Base-by-base conservation (phyloP, 2,329 filamentous ascomycete genomes). In the Hymenoscyphus repandus region DNA sequence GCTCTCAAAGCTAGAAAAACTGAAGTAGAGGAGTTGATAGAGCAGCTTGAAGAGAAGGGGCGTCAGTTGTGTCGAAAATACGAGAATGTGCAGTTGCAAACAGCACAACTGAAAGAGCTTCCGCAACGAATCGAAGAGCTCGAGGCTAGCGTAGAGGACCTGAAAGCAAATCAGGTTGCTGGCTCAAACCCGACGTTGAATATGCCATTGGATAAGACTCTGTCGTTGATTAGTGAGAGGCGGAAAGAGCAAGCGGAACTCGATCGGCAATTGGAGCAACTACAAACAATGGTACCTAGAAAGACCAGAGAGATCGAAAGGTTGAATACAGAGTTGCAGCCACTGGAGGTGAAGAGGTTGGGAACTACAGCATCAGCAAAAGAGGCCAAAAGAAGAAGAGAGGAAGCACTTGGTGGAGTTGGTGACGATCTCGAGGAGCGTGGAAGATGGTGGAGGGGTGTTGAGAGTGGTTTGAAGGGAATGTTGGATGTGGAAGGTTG, bases 1-100 rank as follows among this genome's bases (percentile, higher is more conserved):
- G 78, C 80, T 44, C 76, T 97, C 32, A 90, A 93, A 67, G 78
- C 80, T 38, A 83, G 88, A 62, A 97, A 97, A 71, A 76, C 79
- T 13, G 85, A 91, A 54, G 89, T 95, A 1, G 80, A 82, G 10
- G 76, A 80, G 37, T 80, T 92, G 73, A 82, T 95, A 13, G 70
- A 74, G 18, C 83, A 86, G 54, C 77, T 96, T 59, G 89, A 95
- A 65, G 68, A 66, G 47, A 79, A 78, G 54, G 83, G 80, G 0
- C 71, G 75, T 43, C 77, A 82, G 31, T 69, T 91, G 49, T 77
- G 74, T 55, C 69, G 67, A 46, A 75, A 74, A 45, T 78, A 82
- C 56, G 74, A 82, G 58, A 67, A 58, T 22, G 69, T 81, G 17
- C 66, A 72, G 54, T 61, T 74, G 22, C 76, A 82, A 59, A 77